Evolutionary conservation across 352 stramenopile genomes (phyloP), one percentile per base, ranked within the genome.

Genomic region (Thraustotheca clavata): DNA sequence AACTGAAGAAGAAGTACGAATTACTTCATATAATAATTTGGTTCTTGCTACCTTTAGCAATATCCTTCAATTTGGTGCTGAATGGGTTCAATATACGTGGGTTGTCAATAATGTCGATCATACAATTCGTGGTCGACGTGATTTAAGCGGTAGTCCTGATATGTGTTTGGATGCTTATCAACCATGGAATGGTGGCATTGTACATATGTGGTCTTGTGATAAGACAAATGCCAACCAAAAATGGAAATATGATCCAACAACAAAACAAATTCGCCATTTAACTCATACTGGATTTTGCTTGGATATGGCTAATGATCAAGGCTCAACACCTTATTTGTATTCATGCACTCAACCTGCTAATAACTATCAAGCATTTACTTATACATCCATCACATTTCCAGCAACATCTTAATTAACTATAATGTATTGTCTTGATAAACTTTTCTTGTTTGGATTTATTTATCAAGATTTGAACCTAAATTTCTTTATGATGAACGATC

Each of bases 131-230:
- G 39, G n/a, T n/a, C 2, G 2, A n/a, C n/a, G n/a, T n/a, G n/a
- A n/a, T 24, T 47, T 24, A 24, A 2, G 4, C 39, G 2, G 2
- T 24, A 4, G 39, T 24, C 2, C n/a, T 2, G 4, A 47, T 24
- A 2, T 27, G 43, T 50, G 43, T 29, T 14, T 50, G 6, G 43
- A 50, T 29, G 43, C 43, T 6, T 50, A 14, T 6, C 43, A 22
- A 6, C 6, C 43, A 6, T 29, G 33, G 14, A 50, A 20, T 61
- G 43, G 43, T 14, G 43, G 43, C 14, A 29, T 12, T 16, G 62
- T 88, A 26, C 78, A 82, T 46, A 71, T 81, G 33, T 88, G 76
- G 59, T 66, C 66, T 20, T 89, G 80, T 55, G 68, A 86, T 20
- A 75, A 79, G 22, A 61, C 61, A n/a, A 75, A 87, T 38, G n/a